These are phyloP conservation scores for Tinospora cordifolia DNA, from an alignment of 164 flowering plant species.

Conservation along the genomic window DNA sequence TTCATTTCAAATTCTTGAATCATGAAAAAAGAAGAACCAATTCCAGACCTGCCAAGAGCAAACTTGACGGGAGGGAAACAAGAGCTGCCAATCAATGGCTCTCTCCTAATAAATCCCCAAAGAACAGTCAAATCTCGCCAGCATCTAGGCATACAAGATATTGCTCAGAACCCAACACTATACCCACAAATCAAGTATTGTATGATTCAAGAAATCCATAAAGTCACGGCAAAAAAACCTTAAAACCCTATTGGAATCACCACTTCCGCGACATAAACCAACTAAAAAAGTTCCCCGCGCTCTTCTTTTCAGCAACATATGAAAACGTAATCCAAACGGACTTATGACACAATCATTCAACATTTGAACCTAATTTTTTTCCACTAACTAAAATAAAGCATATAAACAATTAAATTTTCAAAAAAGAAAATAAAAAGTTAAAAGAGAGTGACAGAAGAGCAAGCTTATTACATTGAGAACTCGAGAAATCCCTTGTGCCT, in stretches of 20 bases:
- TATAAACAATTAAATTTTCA: background rate
- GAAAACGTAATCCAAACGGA: background rate
- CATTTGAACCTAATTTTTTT: background rate
- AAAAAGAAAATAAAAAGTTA: no score
- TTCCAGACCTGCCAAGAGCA: no score
- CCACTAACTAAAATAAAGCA: background rate
- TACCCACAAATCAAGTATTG: background rate
- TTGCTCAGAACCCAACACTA: background rate
- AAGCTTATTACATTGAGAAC: constrained; percentile 88
- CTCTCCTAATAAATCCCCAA: background rate
- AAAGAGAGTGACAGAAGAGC: no score
- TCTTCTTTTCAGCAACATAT: background rate
- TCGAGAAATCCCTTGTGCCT: constrained; percentile 78
- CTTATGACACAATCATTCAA: background rate
- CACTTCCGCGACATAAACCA: background rate
- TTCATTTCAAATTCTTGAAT: background rate
- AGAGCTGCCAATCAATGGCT: no score
- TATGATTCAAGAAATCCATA: background rate
- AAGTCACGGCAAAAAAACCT: background rate
- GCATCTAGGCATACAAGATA: background rate
- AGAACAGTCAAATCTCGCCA: background rate
- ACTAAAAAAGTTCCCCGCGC: background rate
- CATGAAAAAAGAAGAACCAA: no score
- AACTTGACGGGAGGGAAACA: no score
- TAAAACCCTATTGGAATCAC: background rate